phyloP scores from a whole-genome alignment of 2,329 filamentous ascomycete genomes.

The Parascedosporium putredinis region DNA sequence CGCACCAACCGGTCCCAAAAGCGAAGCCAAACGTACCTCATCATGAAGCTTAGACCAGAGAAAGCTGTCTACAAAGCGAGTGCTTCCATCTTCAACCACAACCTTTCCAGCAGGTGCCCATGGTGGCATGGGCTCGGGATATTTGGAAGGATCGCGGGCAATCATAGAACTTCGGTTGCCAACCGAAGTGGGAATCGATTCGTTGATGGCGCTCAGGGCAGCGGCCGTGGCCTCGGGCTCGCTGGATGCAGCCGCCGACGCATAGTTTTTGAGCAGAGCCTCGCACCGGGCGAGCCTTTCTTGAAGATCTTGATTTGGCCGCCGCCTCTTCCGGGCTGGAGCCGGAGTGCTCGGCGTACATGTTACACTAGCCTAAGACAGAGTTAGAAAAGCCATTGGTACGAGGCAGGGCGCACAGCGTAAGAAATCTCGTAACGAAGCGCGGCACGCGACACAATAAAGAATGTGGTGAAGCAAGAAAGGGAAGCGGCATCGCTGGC shows the following conservation, averaged over 20 bases:
- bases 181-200: not conserved
- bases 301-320: constrained; percentile 52
- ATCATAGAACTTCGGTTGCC: constrained; percentile 4
- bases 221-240: constrained; percentile 8
- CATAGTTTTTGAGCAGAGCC: constrained; percentile 47
- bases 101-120: constrained; percentile 42
- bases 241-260: constrained; percentile 23
- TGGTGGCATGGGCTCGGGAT: constrained; percentile 9
- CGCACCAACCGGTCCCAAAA: too few relatives aligned
- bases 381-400: not conserved
- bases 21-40: constrained; percentile 41
- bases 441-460: too few relatives aligned
- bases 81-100: constrained; percentile 41
- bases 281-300: constrained; percentile 50
- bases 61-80: constrained; percentile 47
- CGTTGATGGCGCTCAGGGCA: not conserved
- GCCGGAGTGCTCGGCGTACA: constrained; percentile 51
- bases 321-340: constrained; percentile 46
- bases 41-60: constrained; percentile 44
- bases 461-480: not conserved
- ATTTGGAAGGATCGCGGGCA: constrained; percentile 9
- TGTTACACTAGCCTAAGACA: constrained; percentile 42
- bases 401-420: not conserved
- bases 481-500: too few relatives aligned
- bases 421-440: constrained; percentile 7